phyloP scores from a whole-genome alignment of 176 grass and related monocot genomes.

The Carex scoparia region DNA sequence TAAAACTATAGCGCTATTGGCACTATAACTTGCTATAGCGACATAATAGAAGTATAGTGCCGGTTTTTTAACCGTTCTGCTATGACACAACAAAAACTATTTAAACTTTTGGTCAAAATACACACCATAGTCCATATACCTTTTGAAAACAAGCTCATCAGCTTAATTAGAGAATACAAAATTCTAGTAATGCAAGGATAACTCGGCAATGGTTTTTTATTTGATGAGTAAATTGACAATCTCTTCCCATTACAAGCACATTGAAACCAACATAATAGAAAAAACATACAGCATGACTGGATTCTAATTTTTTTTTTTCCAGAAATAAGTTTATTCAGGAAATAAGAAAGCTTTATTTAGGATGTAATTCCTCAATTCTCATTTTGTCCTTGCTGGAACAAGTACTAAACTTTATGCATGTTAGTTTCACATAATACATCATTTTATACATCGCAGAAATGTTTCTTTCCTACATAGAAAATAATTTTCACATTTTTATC shows the following conservation, averaged over 20 bases:
- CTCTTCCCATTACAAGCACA: background rate
- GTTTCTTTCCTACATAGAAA: background rate
- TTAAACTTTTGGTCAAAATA: too few species aligned
- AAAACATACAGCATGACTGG: background rate
- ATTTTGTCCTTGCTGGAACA: background rate
- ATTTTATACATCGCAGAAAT: background rate
- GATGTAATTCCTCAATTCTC: background rate
- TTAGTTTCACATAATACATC: background rate
- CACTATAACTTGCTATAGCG: too few species aligned
- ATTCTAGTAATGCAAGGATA: background rate
- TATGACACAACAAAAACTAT: too few species aligned
- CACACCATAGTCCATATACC: too few species aligned
- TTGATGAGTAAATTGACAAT: background rate
- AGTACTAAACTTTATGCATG: background rate
- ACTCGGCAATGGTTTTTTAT: background rate
- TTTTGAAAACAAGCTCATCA: background rate
- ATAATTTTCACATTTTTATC: background rate
- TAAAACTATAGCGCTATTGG: too few species aligned
- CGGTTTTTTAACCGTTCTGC: too few species aligned
- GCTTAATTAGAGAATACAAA: background rate
- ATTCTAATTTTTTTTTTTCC: background rate
- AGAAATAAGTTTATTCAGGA: background rate
- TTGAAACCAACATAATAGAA: background rate
- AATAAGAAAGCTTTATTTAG: background rate
- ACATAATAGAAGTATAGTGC: too few species aligned